phyloP scores from a whole-genome alignment of 1,284 basidiomycete species.

The Malassezia psittaci region DNA sequence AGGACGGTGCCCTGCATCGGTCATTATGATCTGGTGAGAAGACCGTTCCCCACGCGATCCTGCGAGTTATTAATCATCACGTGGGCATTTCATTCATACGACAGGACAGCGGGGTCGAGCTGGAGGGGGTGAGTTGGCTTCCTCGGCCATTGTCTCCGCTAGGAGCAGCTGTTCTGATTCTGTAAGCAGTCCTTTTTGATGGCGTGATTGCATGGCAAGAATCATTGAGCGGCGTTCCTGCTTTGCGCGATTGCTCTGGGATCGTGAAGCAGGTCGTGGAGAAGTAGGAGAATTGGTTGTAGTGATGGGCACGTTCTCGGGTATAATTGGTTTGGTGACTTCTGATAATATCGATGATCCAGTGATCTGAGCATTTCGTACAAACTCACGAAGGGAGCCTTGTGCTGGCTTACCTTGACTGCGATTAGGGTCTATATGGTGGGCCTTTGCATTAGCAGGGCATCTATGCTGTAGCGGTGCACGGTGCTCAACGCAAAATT shows the following conservation, averaged over 20 bases:
- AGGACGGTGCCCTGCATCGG: slow-evolving; percentile 8
- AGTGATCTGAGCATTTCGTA: too few species aligned
- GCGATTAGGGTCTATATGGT: too few species aligned
- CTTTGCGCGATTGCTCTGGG: slow-evolving; percentile 2
- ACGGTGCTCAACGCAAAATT: slow-evolving; percentile 3
- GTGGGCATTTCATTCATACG: not conserved
- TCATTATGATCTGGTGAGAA: not conserved
- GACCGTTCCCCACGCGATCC: not conserved
- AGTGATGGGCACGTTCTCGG: too few species aligned
- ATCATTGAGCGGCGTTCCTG: slow-evolving; percentile 12
- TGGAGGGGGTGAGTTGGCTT: not conserved
- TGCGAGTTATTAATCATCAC: not conserved
- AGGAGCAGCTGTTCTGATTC: slow-evolving; percentile 8
- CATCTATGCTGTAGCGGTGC: slow-evolving; percentile 12
- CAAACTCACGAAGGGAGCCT: too few species aligned
- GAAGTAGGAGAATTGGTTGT: not conserved
- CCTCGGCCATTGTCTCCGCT: slow-evolving; percentile 11
- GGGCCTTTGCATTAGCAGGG: not conserved
- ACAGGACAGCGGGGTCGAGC: not conserved
- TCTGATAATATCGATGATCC: too few species aligned
- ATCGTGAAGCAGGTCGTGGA: not conserved
- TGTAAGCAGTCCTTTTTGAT: slow-evolving; percentile 2
- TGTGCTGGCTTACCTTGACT: too few species aligned
- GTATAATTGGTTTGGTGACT: too few species aligned
- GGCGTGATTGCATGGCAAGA: slow-evolving; percentile 13